These are phyloP conservation scores for Babesia gibsoni DNA, from an alignment of 169 alveolate species.

Conservation along the genomic window DNA sequence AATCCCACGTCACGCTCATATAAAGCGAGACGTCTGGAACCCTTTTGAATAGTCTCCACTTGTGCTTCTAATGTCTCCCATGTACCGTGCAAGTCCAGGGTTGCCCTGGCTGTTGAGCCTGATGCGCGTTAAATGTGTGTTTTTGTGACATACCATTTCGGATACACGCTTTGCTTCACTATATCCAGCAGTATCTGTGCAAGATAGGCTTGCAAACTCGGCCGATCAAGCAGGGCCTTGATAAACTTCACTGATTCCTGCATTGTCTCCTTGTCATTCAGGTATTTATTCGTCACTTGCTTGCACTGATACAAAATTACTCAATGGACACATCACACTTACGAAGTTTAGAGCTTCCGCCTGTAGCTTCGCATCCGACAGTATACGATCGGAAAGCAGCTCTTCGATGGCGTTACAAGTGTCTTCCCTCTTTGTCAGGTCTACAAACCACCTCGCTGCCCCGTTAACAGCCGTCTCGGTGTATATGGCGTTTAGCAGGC, in stretches of 20 bases:
- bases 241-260: neutral
- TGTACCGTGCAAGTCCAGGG: too few species aligned
- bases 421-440: constrained; percentile 22
- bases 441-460: constrained; percentile 50
- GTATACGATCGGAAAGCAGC: neutral
- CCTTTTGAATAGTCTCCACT: too few species aligned
- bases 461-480: constrained; percentile 48
- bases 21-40: too few species aligned
- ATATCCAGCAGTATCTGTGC: constrained; percentile 12
- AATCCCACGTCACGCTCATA: too few species aligned
- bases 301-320: neutral
- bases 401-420: constrained; percentile 3
- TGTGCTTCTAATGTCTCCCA: too few species aligned
- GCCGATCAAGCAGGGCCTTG: constrained; percentile 10
- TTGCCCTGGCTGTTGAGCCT: too few species aligned
- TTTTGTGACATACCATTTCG: neutral
- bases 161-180: constrained; percentile 6
- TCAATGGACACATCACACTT: neutral
- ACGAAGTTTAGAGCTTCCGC: constrained; percentile 22
- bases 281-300: neutral
- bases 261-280: neutral
- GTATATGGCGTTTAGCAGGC: constrained; percentile 33
- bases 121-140: neutral
- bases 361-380: constrained; percentile 10
- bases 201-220: neutral